Evolutionary conservation across 805 yeast species (phyloP), one percentile per base, ranked within the genome.

Genomic region (Cyberlindnera mississippiensis): DNA sequence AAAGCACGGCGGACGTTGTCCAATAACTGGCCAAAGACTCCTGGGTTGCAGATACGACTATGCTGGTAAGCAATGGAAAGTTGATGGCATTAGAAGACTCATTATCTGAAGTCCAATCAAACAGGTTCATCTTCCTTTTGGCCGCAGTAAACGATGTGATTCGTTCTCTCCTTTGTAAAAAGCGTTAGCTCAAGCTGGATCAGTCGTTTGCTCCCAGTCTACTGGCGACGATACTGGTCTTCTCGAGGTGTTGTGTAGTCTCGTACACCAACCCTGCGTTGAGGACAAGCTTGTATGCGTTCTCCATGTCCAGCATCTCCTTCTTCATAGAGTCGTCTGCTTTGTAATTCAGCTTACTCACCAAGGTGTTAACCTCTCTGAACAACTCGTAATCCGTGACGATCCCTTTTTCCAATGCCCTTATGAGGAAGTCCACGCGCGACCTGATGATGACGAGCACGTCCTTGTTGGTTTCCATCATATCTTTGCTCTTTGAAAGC

Each of bases 61-160:
- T n/a, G 70, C 72, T 7, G 57, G 68, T 22, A 75, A 76, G 28
- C 74, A 72, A 42, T 87, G 91, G 87, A 79, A 78, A 38, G 72
- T 82, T n/a, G 78, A 75, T 35, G 91, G 95, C 1, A 62, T 90
- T 7, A 68, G 96, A 50, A 69, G 87, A 47, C 62, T 90, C n/a
- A 77, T 88, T 52, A 68, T 86, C 28, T 86, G n/a, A n/a, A n/a
- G n/a, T n/a, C n/a, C n/a, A n/a, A n/a, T n/a, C n/a, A n/a, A n/a
- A n/a, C n/a, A n/a, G n/a, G n/a, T n/a, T n/a, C n/a, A n/a, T n/a
- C n/a, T n/a, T n/a, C n/a, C n/a, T n/a, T n/a, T n/a, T n/a, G n/a
- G n/a, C n/a, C n/a, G n/a, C n/a, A n/a, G n/a, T n/a, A n/a, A n/a
- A n/a, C n/a, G n/a, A n/a, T n/a, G n/a, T n/a, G n/a, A n/a, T n/a